These are phyloP conservation scores for Russula sp. DNA, from an alignment of 768 basidiomycete species.

Conservation along the genomic window DNA sequence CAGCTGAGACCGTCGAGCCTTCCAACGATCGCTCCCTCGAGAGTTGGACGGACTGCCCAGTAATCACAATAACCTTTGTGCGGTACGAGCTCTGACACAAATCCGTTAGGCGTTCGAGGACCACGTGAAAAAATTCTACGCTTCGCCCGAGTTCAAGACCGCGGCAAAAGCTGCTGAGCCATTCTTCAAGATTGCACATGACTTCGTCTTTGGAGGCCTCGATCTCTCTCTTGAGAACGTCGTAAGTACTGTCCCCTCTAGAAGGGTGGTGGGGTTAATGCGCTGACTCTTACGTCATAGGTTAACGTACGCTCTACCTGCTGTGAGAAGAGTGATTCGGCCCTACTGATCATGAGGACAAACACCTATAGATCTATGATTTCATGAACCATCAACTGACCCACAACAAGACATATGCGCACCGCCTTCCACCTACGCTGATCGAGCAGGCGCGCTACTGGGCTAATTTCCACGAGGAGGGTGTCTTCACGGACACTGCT, in stretches of 20 bases:
- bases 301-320: slow-evolving; percentile 56
- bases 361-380: slow-evolving; percentile 53
- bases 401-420: slow-evolving; percentile 78
- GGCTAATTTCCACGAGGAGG: slow-evolving; percentile 75
- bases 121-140: slow-evolving; percentile 53
- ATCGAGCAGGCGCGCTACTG: slow-evolving; percentile 66
- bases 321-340: background rate
- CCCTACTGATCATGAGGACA: background rate
- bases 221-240: slow-evolving; percentile 55
- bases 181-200: slow-evolving; percentile 60
- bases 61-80: slow-evolving; percentile 26
- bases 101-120: slow-evolving; percentile 49
- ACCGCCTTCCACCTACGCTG: slow-evolving; percentile 72
- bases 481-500: slow-evolving; percentile 57
- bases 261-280: background rate
- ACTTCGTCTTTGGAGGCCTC: slow-evolving; percentile 65
- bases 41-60: slow-evolving; percentile 64
- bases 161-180: slow-evolving; percentile 46
- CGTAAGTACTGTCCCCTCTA: slow-evolving; percentile 35
- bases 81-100: background rate
- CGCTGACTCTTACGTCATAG: slow-evolving; percentile 32
- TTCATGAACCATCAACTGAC: slow-evolving; percentile 66
- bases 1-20: slow-evolving; percentile 83
- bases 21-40: slow-evolving; percentile 77
- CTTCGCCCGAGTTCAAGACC: slow-evolving; percentile 59